Evolutionary conservation across 2,329 filamentous ascomycete species (phyloP).

Genomic region (Xylariaceae sp.): DNA sequence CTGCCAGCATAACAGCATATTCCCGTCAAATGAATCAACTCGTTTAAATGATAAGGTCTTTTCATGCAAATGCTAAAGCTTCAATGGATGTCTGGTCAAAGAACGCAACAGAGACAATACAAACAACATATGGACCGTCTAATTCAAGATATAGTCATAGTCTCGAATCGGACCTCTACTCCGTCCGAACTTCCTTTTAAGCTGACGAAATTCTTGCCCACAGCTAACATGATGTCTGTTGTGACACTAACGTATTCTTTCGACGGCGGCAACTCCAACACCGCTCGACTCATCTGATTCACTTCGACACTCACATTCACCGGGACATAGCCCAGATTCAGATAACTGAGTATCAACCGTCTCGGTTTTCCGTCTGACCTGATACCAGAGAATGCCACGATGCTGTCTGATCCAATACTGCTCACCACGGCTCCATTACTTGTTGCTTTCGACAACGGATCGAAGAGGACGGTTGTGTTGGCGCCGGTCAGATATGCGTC

Average conservation of each 20-base stretch:
- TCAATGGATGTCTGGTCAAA: neutral
- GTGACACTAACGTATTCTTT: constrained; percentile 17
- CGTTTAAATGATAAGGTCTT: neutral
- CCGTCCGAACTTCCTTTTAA: constrained; percentile 22
- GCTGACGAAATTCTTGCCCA: constrained; percentile 29
- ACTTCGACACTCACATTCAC: constrained; percentile 23
- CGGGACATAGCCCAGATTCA: constrained; percentile 19
- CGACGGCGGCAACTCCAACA: constrained; percentile 20
- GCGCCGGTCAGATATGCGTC: constrained; percentile 29
- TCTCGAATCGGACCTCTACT: constrained; percentile 24
- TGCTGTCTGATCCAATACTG: constrained; percentile 23
- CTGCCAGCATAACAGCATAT: neutral
- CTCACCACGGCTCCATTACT: constrained; percentile 28
- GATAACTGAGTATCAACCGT: constrained; percentile 24
- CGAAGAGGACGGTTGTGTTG: constrained; percentile 24
- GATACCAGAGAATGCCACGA: constrained; percentile 29
- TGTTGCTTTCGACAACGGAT: constrained; percentile 21
- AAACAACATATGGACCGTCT: neutral
- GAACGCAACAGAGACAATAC: neutral
- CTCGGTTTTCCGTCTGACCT: constrained; percentile 17
- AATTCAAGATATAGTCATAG: constrained; percentile 17
- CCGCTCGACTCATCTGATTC: constrained; percentile 23
- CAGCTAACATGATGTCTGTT: constrained; percentile 19
- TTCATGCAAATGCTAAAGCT: neutral
- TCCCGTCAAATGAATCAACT: neutral